Evolutionary conservation across 1,284 basidiomycete genomes (phyloP), one percentile per base, ranked within the genome.

Genomic region (Entoloma clypeatum): DNA sequence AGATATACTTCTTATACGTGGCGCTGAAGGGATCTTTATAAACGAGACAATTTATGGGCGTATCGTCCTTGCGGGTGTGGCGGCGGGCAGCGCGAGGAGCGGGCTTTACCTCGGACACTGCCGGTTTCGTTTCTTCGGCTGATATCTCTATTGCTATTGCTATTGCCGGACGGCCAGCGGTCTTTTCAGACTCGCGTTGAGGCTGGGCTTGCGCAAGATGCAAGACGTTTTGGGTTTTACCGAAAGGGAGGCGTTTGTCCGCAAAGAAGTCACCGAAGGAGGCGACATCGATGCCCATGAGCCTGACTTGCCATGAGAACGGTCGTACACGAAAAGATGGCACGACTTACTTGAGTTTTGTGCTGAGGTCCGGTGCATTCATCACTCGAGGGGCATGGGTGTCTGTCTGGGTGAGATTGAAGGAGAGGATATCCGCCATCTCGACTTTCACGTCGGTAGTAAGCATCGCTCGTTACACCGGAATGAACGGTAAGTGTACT

Each of bases 241-340:
- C 35, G 30, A 32, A 44, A 17, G 51, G 42, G 24, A 49, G 47
- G 25, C 67, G 71, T 41, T 72, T 71, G 54, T 87, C 84, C 0
- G 78, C 80, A 47, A 87, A 86, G 58, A 74, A 87, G 60, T 88
- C 82, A 6, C 86, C 86, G 52, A 85, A 85, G n/a, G 74, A 79
- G 13, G 81, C 82, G 4, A 85, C 81, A 46, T 88, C 81, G 31
- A 88, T 79, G 5, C 85, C 86, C 76, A 87, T 81, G 7, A 88
- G 68, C 60, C 83, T 83, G 44, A 78, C 22, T 35, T 17, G 41
- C 13, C 6, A 31, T 5, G 4, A 18, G 29, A 23, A 17, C 18
- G 27, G 16, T 29, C n/a, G n/a, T n/a, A n/a, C n/a, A n/a, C n/a
- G 16, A 4, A 28, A 18, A 27, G 22, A 14, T 31, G 21, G 24